A percentile compares a stretch with the other conserved stretches of the same genome.
Evolutionary conservation across 2,329 filamentous ascomycete genomes (phyloP).

Genomic region (Trichoderma polysporum): DNA sequence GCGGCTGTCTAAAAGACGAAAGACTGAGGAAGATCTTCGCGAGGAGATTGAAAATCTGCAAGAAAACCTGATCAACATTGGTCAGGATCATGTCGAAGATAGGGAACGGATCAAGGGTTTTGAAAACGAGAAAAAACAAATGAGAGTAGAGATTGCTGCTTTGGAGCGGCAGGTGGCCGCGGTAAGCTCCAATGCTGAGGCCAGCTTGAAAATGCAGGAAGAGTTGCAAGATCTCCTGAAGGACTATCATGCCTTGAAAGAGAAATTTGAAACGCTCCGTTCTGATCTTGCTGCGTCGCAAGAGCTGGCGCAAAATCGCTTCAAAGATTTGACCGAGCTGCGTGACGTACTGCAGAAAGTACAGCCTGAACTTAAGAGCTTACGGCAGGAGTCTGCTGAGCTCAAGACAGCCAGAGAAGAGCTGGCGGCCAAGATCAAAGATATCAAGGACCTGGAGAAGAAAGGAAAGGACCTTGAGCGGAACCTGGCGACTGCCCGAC

Average conservation of each 20-base stretch:
- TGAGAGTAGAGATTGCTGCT: constrained; percentile 62
- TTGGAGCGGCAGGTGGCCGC: constrained; percentile 68
- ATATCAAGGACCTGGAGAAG: constrained; percentile 74
- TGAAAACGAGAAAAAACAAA: constrained; percentile 63
- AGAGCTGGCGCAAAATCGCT: constrained; percentile 80
- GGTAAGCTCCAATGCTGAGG: constrained; percentile 36
- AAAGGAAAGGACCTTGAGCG: constrained; percentile 77
- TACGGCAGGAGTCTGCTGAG: constrained; percentile 73
- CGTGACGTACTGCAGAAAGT: constrained; percentile 78
- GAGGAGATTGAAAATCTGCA: constrained; percentile 85
- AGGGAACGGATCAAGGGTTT: constrained; percentile 75
- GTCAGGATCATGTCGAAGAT: constrained; percentile 79
- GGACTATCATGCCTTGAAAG: constrained; percentile 67
- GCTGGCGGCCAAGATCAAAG: constrained; percentile 55
- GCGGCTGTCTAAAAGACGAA: constrained; percentile 65
- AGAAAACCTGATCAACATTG: constrained; percentile 75
- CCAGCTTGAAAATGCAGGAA: constrained; percentile 55
- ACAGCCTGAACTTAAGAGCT: constrained; percentile 77
- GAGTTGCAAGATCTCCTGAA: constrained; percentile 58
- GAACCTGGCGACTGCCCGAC: constrained; percentile 69
- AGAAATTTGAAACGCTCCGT: constrained; percentile 67
- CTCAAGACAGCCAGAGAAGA: constrained; percentile 76
- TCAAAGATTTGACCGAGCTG: constrained; percentile 82
- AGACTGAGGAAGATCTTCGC: constrained; percentile 72
- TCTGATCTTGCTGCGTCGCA: constrained; percentile 84